Evolutionary conservation across 192 early-diverging fungal species (phyloP), one percentile per base, ranked within the genome.

Genomic region (Pilaira anomala): DNA sequence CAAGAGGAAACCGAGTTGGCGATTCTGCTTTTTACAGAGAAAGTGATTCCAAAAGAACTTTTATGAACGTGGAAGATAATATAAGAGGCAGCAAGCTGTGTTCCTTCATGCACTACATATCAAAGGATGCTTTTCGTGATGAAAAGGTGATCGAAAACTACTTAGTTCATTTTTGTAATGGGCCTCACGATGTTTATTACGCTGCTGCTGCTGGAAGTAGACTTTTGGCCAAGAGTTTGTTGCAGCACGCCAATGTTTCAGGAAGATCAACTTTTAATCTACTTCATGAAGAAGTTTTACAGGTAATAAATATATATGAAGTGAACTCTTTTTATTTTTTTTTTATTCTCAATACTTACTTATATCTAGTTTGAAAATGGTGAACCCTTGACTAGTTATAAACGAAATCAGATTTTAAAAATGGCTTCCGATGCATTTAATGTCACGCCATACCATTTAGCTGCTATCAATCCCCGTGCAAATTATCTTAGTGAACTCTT

Each of bases 1-100:
- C 83, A 2, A 76, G 83, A 48, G 83, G 83, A 21, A 84, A 84
- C 50, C 54, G 80, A 1, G 65, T 77, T 58, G 83, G 83, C 28
- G 77, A 84, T 56, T 63, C 67, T 25, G 74, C 73, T 1, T 79
- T 70, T 40, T 63, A 61, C 30, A 29, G 16, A 16, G 29, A 48
- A 2, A 14, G 40, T 29, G 16, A 18, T 14, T 14, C 12, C 24
- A 29, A 51, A 50, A 24, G 24, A 6, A 3, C 50, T 50, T n/a
- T 60, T 60, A 36, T 9, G 6, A 40, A 24, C 11, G 42, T 49
- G 48, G 46, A 44, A 16, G 33, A 39, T 28, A 29, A 12, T 26
- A 39, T 19, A 18, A 62, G 60, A 25, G 33, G 19, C 26, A 16
- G 9, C 1, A 5, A 2, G 29, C 0, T 11, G 14, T 13, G 33